These are phyloP conservation scores for Skeletonema grethae DNA, from an alignment of 108 stramenopile genomes.

Conservation along the genomic window DNA sequence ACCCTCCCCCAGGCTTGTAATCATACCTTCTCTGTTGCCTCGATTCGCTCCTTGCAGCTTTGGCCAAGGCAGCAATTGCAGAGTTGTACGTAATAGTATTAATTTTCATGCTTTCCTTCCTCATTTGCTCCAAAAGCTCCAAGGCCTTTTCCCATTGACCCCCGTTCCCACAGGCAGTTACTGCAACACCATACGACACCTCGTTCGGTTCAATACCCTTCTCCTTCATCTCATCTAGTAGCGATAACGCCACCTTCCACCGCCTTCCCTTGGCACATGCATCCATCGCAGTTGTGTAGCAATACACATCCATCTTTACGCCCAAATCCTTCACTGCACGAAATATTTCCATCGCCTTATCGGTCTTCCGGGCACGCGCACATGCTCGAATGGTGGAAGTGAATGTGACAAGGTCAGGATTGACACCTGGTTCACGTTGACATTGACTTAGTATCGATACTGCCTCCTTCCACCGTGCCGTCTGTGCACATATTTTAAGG, in stretches of 20 bases:
- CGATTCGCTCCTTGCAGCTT: slow-evolving; percentile 47
- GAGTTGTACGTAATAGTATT: slow-evolving; percentile 82
- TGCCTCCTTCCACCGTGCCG: slow-evolving; percentile 68
- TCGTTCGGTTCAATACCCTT: slow-evolving; percentile 64
- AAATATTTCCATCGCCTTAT: slow-evolving; percentile 64
- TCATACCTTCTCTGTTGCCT: slow-evolving; percentile 36
- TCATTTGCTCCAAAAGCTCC: slow-evolving; percentile 70
- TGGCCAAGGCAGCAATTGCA: slow-evolving; percentile 74
- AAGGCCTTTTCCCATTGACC: slow-evolving; percentile 75
- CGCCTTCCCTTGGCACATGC: slow-evolving; percentile 68
- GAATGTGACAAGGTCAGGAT: slow-evolving; percentile 78
- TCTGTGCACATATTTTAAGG: slow-evolving; percentile 65
- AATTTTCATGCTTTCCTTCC: slow-evolving; percentile 56
- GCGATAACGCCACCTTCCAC: slow-evolving; percentile 64
- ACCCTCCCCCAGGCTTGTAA: slow-evolving; percentile 4
- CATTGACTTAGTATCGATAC: slow-evolving; percentile 67
- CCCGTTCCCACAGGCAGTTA: slow-evolving; percentile 79
- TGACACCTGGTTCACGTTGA: slow-evolving; percentile 61
- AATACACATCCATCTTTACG: slow-evolving; percentile 67
- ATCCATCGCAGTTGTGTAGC: slow-evolving; percentile 83
- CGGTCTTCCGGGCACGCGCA: slow-evolving; percentile 57
- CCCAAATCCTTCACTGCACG: slow-evolving; percentile 64
- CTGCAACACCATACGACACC: slow-evolving; percentile 65
- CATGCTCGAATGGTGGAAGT: slow-evolving; percentile 70
- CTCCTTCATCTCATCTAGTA: slow-evolving; percentile 79